These are phyloP conservation scores for Leishmania lainsoni DNA, from an alignment of 208 protist species.

Conservation along the genomic window DNA sequence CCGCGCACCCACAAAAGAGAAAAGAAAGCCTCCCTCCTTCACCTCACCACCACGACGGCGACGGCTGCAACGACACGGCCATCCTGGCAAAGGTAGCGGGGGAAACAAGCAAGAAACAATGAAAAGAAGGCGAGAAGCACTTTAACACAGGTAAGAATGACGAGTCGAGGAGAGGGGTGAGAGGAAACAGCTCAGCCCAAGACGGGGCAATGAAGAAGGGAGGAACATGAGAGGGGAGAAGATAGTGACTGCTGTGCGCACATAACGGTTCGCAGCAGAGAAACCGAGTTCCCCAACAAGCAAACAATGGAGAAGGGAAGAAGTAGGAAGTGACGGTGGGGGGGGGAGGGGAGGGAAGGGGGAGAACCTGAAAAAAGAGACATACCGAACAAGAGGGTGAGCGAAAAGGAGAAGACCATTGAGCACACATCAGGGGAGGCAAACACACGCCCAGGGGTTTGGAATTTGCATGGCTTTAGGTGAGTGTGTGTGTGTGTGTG, in stretches of 20 bases:
- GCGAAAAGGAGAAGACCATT: not conserved
- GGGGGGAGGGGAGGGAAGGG: not conserved
- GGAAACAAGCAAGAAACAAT: constrained; percentile 1
- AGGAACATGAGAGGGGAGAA: not conserved
- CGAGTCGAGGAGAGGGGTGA: not conserved
- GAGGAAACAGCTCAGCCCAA: not conserved
- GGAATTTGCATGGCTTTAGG: not conserved
- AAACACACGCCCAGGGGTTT: not conserved
- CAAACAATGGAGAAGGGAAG: not conserved
- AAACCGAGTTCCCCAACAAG: not conserved
- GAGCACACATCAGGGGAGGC: not conserved
- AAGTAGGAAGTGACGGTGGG: not conserved
- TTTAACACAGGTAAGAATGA: constrained; percentile 3
- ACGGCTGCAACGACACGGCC: not conserved
- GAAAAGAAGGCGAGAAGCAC: constrained; percentile 1
- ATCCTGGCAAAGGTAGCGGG: not conserved
- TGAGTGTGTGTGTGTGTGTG: not conserved
- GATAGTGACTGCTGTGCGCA: not conserved
- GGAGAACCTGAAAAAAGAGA: not conserved
- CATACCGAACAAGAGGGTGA: not conserved
- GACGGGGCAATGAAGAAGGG: not conserved
- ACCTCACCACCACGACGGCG: not conserved
- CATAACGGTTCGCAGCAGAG: not conserved
- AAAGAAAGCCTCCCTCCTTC: too few species aligned
- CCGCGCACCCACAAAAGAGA: not conserved